These are phyloP conservation scores for Acanthamoeba lugdunensis DNA, from an alignment of 208 protist species.

Conservation along the genomic window DNA sequence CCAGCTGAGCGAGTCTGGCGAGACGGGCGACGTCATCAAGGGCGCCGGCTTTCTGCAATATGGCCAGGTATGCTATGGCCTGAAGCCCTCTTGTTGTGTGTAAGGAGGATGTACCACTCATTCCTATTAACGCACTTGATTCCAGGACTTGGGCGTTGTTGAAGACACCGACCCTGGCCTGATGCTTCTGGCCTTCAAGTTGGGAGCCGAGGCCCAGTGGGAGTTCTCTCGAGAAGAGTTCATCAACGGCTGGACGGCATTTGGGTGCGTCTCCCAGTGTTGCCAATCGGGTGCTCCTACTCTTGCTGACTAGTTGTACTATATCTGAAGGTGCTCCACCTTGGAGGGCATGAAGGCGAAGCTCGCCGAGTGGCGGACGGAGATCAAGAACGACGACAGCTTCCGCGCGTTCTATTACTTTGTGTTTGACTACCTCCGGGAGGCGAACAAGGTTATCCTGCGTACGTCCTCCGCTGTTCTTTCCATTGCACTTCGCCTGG, in stretches of 20 bases:
- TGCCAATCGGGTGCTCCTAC: neutral
- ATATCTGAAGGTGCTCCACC: neutral
- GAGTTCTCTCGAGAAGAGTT: slow-evolving; percentile 48
- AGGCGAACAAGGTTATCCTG: slow-evolving; percentile 48
- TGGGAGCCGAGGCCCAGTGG: slow-evolving; percentile 45
- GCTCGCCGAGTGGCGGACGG: slow-evolving; percentile 4
- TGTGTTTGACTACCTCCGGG: slow-evolving; percentile 61
- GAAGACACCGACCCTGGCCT: slow-evolving; percentile 56
- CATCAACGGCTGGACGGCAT: slow-evolving; percentile 37
- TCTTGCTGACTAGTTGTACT: neutral
- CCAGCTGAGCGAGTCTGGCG: slow-evolving; percentile 32
- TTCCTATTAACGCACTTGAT: neutral
- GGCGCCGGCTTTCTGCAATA: slow-evolving; percentile 17
- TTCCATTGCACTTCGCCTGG: neutral
- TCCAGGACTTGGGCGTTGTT: neutral
- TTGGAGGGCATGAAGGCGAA: slow-evolving; percentile 16
- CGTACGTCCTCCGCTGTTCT: slow-evolving; percentile 6
- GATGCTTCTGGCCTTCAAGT: slow-evolving; percentile 38
- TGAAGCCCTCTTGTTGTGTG: neutral
- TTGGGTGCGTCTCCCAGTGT: neutral
- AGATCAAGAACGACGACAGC: slow-evolving; percentile 35
- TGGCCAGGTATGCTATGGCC: neutral
- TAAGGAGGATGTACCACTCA: neutral
- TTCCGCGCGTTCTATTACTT: slow-evolving; percentile 62
- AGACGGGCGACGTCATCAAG: slow-evolving; percentile 49